A percentile compares a stretch with the other conserved stretches of the same genome.
phyloP scores from a whole-genome alignment of 306 rosid genomes.

The Gastrolobium bilobum region DNA sequence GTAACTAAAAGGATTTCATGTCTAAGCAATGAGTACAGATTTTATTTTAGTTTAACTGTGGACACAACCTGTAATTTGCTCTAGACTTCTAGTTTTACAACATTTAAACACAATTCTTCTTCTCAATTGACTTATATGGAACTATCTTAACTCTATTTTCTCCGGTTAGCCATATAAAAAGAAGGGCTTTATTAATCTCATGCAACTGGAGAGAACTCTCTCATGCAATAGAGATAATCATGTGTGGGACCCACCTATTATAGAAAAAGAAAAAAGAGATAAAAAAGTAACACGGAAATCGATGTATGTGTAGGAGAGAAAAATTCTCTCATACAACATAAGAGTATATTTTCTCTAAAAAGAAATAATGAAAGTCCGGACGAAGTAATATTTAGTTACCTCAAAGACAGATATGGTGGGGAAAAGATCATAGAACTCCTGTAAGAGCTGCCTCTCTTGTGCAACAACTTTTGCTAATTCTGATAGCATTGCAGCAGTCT shows the following conservation, averaged over 20 bases:
- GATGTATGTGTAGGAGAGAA: too few species aligned
- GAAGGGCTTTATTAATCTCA: too few species aligned
- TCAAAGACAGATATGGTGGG: slow-evolving; percentile 59
- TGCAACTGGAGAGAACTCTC: too few species aligned
- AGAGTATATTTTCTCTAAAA: too few species aligned
- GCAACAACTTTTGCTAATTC: slow-evolving; percentile 72
- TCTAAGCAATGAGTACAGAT: background rate
- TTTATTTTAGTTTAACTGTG: background rate
- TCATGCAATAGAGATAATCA: too few species aligned
- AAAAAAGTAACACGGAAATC: too few species aligned
- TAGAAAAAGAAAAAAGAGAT: too few species aligned
- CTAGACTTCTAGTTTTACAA: background rate
- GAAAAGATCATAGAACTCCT: slow-evolving; percentile 68
- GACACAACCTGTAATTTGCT: background rate
- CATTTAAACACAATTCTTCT: background rate
- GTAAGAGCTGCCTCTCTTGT: slow-evolving; percentile 71
- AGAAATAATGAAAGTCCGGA: background rate
- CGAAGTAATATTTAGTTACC: slow-evolving; percentile 52
- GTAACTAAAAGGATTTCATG: slow-evolving; percentile 1
- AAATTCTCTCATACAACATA: too few species aligned
- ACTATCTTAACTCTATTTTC: background rate
- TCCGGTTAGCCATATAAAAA: background rate
- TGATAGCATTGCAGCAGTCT: slow-evolving; percentile 60
- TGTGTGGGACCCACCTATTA: too few species aligned
- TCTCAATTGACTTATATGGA: background rate